Conservation (phyloP, 495 filamentous ascomycete species). For the Talaromyces trachyspermus region DNA sequence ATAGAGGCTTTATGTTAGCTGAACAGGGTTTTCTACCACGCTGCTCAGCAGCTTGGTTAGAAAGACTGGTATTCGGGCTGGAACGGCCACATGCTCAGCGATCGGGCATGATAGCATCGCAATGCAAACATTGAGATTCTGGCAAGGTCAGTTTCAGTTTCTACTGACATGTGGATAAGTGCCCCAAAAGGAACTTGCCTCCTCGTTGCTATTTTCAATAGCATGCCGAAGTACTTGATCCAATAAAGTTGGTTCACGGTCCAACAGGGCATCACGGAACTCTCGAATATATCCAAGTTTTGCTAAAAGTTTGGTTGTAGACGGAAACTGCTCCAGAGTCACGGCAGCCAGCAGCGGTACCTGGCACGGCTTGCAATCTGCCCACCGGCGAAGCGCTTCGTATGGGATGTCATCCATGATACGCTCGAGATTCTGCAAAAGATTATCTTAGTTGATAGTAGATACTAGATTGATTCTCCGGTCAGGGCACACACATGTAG, state of each 20-base stretch:
- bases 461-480: too few species aligned
- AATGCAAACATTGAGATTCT: constrained; percentile 34
- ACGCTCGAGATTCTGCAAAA: constrained; percentile 30
- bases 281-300: constrained; percentile 16
- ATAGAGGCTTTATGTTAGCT: constrained; percentile 36
- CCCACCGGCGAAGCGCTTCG: constrained; percentile 28
- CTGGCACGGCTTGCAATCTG: constrained; percentile 39
- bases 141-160: constrained; percentile 6
- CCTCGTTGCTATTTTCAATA: constrained; percentile 18
- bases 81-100: constrained; percentile 23
- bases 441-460: constrained; percentile 12
- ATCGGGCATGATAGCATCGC: constrained; percentile 36
- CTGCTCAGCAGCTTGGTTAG: constrained; percentile 26
- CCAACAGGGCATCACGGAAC: constrained; percentile 35
- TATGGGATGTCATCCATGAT: constrained; percentile 16
- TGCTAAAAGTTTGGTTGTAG: constrained; percentile 33
- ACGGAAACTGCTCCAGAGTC: constrained; percentile 38
- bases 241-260: constrained; percentile 32
- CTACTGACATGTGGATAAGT: too few species aligned
- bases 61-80: constrained; percentile 35
- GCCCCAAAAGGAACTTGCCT: constrained; percentile 29
- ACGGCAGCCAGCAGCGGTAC: constrained; percentile 31
- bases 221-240: constrained; percentile 34
- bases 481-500: constrained; percentile 25
- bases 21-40: constrained; percentile 29